phyloP scores from a whole-genome alignment of 108 stramenopile genomes.

The Tribonema minus region DNA sequence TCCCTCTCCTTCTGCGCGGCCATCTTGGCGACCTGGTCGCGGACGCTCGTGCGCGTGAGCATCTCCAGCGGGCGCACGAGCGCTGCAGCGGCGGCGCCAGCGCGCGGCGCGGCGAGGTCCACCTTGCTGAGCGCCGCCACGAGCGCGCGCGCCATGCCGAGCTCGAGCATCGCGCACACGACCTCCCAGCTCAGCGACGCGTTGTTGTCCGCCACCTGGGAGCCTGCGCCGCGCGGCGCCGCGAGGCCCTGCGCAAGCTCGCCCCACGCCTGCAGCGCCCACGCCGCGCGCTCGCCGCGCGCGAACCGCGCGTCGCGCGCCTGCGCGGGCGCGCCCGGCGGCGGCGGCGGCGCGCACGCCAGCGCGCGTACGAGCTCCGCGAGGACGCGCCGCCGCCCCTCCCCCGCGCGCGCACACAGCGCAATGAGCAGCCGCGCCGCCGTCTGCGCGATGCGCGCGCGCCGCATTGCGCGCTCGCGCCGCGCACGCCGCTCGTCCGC shows the following conservation, averaged over 20 bases:
- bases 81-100: conserved; percentile 59
- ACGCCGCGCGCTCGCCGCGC: conserved; percentile 30
- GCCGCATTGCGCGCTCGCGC: conserved; percentile 5
- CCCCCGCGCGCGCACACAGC: conserved; percentile 80
- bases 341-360: background rate
- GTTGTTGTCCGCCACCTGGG: conserved; percentile 58
- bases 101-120: conserved; percentile 71
- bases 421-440: conserved; percentile 51
- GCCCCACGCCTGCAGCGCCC: conserved; percentile 70
- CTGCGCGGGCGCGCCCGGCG: background rate
- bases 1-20: background rate
- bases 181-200: conserved; percentile 71
- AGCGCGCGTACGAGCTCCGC: conserved; percentile 73
- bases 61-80: conserved; percentile 79
- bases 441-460: conserved; percentile 34
- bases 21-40: background rate
- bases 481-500: conserved; percentile 21
- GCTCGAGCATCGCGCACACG: conserved; percentile 67
- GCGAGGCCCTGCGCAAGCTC: conserved; percentile 75
- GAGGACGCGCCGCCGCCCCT: conserved; percentile 78
- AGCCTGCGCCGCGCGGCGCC: conserved; percentile 65
- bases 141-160: conserved; percentile 71
- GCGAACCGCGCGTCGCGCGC: background rate
- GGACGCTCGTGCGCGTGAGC: conserved; percentile 48
- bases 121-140: conserved; percentile 69